Percentiles rank a stretch among this genome's conserved stretches.
These are phyloP conservation scores for Suillus clintonianus DNA, from an alignment of 768 basidiomycete species.

Conservation along the genomic window DNA sequence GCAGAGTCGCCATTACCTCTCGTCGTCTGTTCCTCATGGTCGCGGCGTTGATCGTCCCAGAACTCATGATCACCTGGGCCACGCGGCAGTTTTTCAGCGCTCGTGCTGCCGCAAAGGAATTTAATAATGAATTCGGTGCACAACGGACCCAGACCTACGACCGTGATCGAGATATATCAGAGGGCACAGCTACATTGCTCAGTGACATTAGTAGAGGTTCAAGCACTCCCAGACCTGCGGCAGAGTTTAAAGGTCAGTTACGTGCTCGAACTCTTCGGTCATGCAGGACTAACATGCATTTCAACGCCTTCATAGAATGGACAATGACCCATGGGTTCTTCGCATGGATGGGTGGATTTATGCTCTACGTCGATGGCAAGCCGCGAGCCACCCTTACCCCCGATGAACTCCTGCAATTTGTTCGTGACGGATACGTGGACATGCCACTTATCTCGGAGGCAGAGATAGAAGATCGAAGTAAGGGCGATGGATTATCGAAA, in stretches of 20 bases:
- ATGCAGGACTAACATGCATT: background rate
- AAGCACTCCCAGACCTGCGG: no score
- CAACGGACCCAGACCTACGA: background rate
- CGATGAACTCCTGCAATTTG: background rate
- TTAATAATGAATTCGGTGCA: background rate
- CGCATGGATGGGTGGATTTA: conserved; percentile 24
- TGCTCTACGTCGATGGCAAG: conserved; percentile 4
- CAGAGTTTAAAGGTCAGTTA: no score
- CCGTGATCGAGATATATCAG: no score
- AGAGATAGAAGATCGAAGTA: conserved; percentile 28
- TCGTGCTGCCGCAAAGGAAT: background rate
- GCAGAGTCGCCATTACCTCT: background rate
- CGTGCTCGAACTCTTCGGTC: background rate
- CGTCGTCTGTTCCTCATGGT: conserved; percentile 19
- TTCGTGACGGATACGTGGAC: background rate
- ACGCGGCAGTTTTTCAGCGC: conserved; percentile 25
- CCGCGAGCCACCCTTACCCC: conserved; percentile 3
- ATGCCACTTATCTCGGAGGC: background rate
- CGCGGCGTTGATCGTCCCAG: conserved; percentile 26
- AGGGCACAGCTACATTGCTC: background rate
- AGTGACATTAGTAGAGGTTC: background rate
- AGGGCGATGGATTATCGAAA: conserved; percentile 38
- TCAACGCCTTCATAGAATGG: background rate
- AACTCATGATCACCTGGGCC: no score
- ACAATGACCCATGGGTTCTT: conserved; percentile 19